These are phyloP conservation scores for Cyamopsis tetragonoloba DNA, from an alignment of 306 rosid species.

Conservation along the genomic window DNA sequence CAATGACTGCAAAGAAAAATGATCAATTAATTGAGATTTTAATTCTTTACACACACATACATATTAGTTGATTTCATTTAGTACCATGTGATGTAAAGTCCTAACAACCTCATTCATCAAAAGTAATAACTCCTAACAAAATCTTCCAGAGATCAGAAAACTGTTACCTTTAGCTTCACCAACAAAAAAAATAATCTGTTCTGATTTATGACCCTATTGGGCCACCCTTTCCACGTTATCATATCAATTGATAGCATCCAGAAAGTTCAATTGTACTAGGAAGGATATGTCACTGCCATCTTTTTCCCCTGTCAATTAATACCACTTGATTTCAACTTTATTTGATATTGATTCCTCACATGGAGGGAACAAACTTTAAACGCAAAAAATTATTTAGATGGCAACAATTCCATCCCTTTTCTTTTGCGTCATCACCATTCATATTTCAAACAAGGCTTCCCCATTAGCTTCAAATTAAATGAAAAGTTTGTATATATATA, in stretches of 20 bases:
- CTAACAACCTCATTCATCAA: too few relatives aligned
- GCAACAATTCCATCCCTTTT: not conserved
- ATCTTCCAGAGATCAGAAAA: too few relatives aligned
- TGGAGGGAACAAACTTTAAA: not conserved
- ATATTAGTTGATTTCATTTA: too few relatives aligned
- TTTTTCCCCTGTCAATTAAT: not conserved
- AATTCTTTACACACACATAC: too few relatives aligned
- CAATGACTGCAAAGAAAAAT: too few relatives aligned
- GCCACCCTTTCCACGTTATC: not conserved
- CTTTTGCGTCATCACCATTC: not conserved
- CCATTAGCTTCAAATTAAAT: not conserved
- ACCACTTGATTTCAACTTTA: not conserved
- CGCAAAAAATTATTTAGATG: not conserved
- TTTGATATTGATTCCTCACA: not conserved
- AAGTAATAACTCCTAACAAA: too few relatives aligned
- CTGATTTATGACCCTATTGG: not conserved
- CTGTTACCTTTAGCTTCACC: not conserved
- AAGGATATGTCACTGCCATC: not conserved
- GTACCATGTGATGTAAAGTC: too few relatives aligned
- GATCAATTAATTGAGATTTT: too few relatives aligned
- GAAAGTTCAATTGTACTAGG: not conserved
- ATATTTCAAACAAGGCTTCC: not conserved
- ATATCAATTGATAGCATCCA: not conserved
- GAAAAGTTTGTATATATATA: too few relatives aligned
- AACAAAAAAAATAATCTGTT: not conserved